These are phyloP conservation scores for Pistacia atlantica DNA, from an alignment of 345 rosid genomes.

Conservation along the genomic window DNA sequence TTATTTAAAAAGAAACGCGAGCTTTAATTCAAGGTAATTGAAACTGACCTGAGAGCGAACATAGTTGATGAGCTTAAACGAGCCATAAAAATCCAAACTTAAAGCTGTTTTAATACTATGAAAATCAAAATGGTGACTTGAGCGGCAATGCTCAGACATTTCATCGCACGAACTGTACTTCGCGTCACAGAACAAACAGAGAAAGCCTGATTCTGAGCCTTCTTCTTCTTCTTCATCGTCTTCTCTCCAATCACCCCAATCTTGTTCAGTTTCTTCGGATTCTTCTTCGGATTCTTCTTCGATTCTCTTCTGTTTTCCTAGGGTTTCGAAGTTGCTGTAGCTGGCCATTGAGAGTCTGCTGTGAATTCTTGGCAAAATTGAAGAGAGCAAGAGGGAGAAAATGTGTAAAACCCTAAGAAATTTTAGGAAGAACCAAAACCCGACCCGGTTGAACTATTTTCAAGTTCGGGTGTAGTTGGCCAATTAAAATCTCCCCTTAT, in stretches of 20 bases:
- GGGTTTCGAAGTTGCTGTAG: background rate
- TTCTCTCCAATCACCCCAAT: constrained; percentile 70
- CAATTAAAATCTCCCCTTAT: too few relatives aligned
- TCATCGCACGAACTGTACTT: constrained; percentile 46
- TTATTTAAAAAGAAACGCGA: too few relatives aligned
- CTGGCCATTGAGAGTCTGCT: constrained; percentile 9
- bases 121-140: constrained; percentile 62
- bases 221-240: constrained; percentile 40
- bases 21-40: background rate
- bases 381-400: background rate
- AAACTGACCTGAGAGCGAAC: constrained; percentile 69
- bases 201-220: constrained; percentile 37
- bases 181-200: constrained; percentile 72
- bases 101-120: constrained; percentile 44
- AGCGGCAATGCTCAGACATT: constrained; percentile 65
- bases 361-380: background rate
- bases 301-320: constrained; percentile 4
- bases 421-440: background rate
- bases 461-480: too few relatives aligned
- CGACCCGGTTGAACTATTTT: background rate
- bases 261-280: constrained; percentile 37
- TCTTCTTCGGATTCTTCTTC: constrained; percentile 28
- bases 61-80: constrained; percentile 85
- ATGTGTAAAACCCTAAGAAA: background rate
- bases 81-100: constrained; percentile 70